Conservation (phyloP, 2,329 filamentous ascomycete genomes). For the Fusarium marasasianum region DNA sequence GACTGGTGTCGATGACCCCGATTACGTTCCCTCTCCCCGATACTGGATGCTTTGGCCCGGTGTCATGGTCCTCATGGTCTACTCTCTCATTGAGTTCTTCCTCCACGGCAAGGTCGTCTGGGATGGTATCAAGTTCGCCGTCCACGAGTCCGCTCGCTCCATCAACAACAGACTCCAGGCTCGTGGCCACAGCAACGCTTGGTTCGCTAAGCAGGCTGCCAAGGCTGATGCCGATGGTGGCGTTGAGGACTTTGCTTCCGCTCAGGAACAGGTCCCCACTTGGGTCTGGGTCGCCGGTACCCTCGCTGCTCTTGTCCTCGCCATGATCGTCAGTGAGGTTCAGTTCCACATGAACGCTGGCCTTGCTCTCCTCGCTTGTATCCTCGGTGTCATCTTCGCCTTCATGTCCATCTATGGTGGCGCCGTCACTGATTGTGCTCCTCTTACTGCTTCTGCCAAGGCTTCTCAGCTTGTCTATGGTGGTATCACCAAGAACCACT, state of each 20-base stretch:
- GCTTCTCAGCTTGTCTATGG: slow-evolving; percentile 75
- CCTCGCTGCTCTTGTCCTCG: slow-evolving; percentile 59
- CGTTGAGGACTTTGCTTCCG: slow-evolving; percentile 52
- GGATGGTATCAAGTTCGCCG: slow-evolving; percentile 48
- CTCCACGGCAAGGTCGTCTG: slow-evolving; percentile 51
- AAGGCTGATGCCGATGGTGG: slow-evolving; percentile 45
- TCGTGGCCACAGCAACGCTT: slow-evolving; percentile 45
- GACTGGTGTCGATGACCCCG: slow-evolving; percentile 39
- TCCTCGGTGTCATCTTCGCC: slow-evolving; percentile 67
- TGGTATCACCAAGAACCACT: slow-evolving; percentile 67
- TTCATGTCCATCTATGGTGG: slow-evolving; percentile 61
- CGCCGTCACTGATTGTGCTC: slow-evolving; percentile 67
- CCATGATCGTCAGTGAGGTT: slow-evolving; percentile 59
- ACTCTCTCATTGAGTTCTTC: slow-evolving; percentile 53
- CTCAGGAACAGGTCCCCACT: slow-evolving; percentile 59
- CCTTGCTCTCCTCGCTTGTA: slow-evolving; percentile 63
- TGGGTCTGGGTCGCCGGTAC: slow-evolving; percentile 63
- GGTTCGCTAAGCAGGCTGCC: slow-evolving; percentile 50
- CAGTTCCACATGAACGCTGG: slow-evolving; percentile 67
- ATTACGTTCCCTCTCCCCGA: slow-evolving; percentile 49
- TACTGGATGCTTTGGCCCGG: slow-evolving; percentile 58
- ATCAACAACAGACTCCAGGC: slow-evolving; percentile 47
- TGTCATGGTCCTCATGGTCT: slow-evolving; percentile 56
- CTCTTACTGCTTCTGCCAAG: slow-evolving; percentile 73
- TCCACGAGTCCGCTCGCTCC: slow-evolving; percentile 43